Percentiles rank a stretch among this genome's conserved stretches.
phyloP scores from a whole-genome alignment of 1,284 basidiomycete species.

The Gomphus sp. region DNA sequence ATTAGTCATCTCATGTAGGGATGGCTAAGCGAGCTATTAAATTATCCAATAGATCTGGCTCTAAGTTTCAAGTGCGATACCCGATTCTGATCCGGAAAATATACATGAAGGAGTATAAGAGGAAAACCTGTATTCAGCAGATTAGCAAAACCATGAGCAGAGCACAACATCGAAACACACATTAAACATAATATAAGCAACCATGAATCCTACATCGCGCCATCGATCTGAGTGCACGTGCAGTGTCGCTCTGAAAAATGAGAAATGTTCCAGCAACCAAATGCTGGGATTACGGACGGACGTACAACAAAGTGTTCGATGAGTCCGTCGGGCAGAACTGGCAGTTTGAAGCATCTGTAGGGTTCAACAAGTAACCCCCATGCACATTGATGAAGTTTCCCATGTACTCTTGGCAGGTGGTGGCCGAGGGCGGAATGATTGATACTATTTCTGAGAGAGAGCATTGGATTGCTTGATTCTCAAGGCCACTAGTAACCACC shows the following conservation, averaged over 20 bases:
- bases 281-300: not conserved
- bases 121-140: not conserved
- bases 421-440: constrained; percentile 49
- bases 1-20: too few species aligned
- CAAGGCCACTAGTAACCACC: constrained; percentile 13
- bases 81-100: not conserved
- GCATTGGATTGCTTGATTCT: constrained; percentile 47
- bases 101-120: not conserved
- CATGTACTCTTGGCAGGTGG: constrained; percentile 55
- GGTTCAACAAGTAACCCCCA: constrained; percentile 64
- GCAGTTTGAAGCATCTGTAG: constrained; percentile 42
- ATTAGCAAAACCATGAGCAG: not conserved
- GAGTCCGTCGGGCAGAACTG: constrained; percentile 36
- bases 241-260: not conserved
- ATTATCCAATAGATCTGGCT: too few species aligned
- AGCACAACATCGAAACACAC: not conserved
- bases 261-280: not conserved
- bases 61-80: not conserved
- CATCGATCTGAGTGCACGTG: not conserved
- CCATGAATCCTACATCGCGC: not conserved
- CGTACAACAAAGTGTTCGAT: constrained; percentile 2
- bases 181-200: constrained; percentile 3
- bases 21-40: too few species aligned
- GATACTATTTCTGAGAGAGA: constrained; percentile 42
- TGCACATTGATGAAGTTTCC: constrained; percentile 39